phyloP scores from a whole-genome alignment of 768 basidiomycete genomes.

The Candolleomyces aberdarensis region DNA sequence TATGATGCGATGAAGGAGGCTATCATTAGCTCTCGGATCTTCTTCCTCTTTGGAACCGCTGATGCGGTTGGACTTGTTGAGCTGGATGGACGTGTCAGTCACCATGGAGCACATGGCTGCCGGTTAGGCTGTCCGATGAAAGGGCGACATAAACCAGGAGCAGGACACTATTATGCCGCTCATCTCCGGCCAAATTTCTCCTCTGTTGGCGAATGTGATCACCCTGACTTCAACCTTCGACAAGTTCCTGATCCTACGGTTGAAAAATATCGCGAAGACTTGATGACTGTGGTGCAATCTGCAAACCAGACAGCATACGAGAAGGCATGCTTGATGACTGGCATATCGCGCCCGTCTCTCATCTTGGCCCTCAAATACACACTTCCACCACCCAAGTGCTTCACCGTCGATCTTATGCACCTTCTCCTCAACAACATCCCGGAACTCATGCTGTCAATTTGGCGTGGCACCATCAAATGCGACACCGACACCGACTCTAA shows the following conservation, averaged over 20 bases:
- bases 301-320: slow-evolving; percentile 15
- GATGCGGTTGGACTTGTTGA: slow-evolving; percentile 22
- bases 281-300: neutral
- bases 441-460: slow-evolving; percentile 33
- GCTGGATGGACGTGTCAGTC: slow-evolving; percentile 11
- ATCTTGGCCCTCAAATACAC: slow-evolving; percentile 23
- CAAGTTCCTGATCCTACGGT: neutral
- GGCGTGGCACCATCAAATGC: slow-evolving; percentile 27
- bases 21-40: slow-evolving; percentile 15
- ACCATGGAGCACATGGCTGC: slow-evolving; percentile 12
- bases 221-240: neutral
- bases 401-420: slow-evolving; percentile 42
- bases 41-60: slow-evolving; percentile 25
- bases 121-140: slow-evolving; percentile 5
- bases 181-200: slow-evolving; percentile 23
- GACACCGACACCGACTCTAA: slow-evolving; percentile 17
- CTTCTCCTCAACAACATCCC: slow-evolving; percentile 30
- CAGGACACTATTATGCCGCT: slow-evolving; percentile 29
- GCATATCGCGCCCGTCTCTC: slow-evolving; percentile 31
- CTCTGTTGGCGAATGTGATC: neutral
- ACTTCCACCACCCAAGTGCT: slow-evolving; percentile 30
- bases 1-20: slow-evolving; percentile 23
- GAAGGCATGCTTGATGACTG: slow-evolving; percentile 25
- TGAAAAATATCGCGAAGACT: neutral
- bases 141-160: neutral